Base-by-base conservation (phyloP, 2,329 filamentous ascomycete genomes). In the Aphanoascus verrucosus region DNA sequence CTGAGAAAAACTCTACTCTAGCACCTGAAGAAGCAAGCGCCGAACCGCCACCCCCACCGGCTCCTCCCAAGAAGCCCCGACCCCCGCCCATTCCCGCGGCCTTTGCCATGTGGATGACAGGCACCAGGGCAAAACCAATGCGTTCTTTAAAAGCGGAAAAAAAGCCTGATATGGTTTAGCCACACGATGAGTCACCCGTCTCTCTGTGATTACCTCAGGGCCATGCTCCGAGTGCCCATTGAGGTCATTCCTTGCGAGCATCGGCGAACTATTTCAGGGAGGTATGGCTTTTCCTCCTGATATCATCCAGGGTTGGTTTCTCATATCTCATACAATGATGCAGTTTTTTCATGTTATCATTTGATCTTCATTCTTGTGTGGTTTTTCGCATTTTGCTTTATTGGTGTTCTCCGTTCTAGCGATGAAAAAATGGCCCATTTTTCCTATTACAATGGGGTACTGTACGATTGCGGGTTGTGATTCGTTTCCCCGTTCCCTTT, bases 71-170 rank as follows among this genome's bases (percentile, higher is more conserved):
- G 54, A 72, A 68, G 52, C 56, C 62, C 6, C 60, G 60, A 14
- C 55, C 59, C 32, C 62, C 60, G 52, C 59, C 55, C 3, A 62
- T 64, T 45, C 68, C 68, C 15, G 63, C 66, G 12, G 64, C 66
- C 15, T 70, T 74, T 55, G 67, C 71, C 2, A 65, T 65, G 60
- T 74, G 72, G 72, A 69, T 74, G 69, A 63, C 71, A 47, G 72
- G 72, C 41, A 65, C 50, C 58, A 60, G 46, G 57, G 58, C 42
- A 61, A 60, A 44, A 50, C 59, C n/a, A 63, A 61, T 57, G 63
- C 49, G 68, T 65, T 60, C 67, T 66, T 69, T 69, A 69, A 75
- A 74, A 68, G 66, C 59, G 65, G 67, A 64, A 67, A 74, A 74
- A 69, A 74, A 72, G 68, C 66, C 70, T 66, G 69, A 71, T 62